Percentiles rank a stretch among this genome's conserved stretches.
phyloP scores from a whole-genome alignment of 1,284 basidiomycete genomes.

The Gastroboletus turbinatus region DNA sequence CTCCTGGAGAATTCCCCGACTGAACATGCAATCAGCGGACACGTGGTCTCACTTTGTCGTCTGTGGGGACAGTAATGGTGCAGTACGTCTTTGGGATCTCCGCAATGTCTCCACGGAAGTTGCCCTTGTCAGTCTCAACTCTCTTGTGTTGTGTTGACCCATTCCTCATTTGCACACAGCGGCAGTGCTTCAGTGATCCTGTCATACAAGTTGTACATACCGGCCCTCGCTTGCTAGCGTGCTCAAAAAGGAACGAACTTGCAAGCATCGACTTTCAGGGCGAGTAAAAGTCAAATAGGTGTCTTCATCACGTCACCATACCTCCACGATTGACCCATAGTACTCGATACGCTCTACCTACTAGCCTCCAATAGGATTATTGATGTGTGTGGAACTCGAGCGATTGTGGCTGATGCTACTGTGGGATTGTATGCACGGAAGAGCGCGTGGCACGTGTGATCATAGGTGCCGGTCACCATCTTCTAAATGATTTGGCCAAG shows the following conservation, averaged over 20 bases:
- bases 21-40: conserved; percentile 26
- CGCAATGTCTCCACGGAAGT: conserved; percentile 36
- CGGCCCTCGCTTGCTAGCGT: conserved; percentile 35
- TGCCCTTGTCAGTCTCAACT: conserved; percentile 28
- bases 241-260: conserved; percentile 37
- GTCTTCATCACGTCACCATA: neutral
- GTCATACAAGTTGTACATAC: conserved; percentile 39
- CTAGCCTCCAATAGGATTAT: neutral
- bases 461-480: neutral
- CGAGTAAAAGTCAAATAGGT: neutral
- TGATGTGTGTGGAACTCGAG: neutral
- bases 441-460: neutral
- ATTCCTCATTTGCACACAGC: conserved; percentile 21
- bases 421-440: neutral
- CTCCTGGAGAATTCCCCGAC: neutral
- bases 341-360: neutral
- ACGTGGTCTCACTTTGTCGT: conserved; percentile 38
- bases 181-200: conserved; percentile 38
- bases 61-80: conserved; percentile 45
- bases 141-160: neutral
- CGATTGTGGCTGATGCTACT: neutral
- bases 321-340: neutral
- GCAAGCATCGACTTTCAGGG: conserved; percentile 15
- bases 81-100: conserved; percentile 49
- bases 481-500: conserved; percentile 1